Evolutionary conservation across 2,329 filamentous ascomycete species (phyloP), one percentile per base, ranked within the genome.

Genomic region (Myrmaecium sp.): DNA sequence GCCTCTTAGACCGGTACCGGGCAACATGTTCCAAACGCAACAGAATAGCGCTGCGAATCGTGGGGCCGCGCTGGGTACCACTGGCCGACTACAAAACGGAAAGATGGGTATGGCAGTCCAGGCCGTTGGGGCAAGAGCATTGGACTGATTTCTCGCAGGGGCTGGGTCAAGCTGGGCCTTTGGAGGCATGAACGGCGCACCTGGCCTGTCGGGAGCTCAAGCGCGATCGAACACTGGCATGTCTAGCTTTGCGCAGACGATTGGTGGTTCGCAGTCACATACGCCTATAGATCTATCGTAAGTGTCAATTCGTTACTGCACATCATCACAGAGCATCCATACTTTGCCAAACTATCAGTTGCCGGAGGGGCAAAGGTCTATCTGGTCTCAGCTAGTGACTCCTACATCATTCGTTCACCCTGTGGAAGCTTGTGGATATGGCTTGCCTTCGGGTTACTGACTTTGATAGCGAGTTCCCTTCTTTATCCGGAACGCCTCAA

Each of bases 91-190:
- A 43, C 61, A 62, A 39, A 66, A 65, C 41, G 60, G 60, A 36
- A 65, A 66, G 47, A 47, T 65, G 33, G 62, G 62, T 66, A 30
- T 14, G 11, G 10, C 16, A 14, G 14, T 18, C 23, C 5, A 27
- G 16, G 18, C 11, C 16, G 10, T 17, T 21, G 11, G 14, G 17
- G 9, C n/a, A 15, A 30, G 25, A 32, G 44, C 48, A 31, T 48
- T 31, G 9, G 14, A 18, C 30, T 14, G 23, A 17, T 32, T 14
- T 32, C 21, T 26, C 41, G 25, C 45, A 60, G 66, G 64, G 27
- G 60, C 55, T 39, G 60, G 59, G 40, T 57, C 62, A 33, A 62
- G 62, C 43, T 70, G 66, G 66, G 64, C 61, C 25, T 69, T 69
- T 42, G 62, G 62, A 25, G 48, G 62, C 22, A 58, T 64, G 42